Conservation (phyloP, 2,329 filamentous ascomycete species). For the Ceratocystis lukuohia region DNA sequence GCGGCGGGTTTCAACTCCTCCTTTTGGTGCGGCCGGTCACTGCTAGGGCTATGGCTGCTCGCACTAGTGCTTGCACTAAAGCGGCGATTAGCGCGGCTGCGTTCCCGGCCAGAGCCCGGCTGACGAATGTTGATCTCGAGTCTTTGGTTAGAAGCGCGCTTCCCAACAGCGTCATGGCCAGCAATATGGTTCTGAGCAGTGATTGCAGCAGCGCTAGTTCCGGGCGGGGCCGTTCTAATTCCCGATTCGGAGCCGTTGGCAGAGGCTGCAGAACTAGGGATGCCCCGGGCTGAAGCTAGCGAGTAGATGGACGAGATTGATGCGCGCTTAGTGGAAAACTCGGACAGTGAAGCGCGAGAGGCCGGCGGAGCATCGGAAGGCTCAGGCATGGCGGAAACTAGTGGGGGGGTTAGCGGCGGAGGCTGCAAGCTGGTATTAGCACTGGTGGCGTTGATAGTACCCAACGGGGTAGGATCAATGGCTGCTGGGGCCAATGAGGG, state of each 20-base stretch:
- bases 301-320: constrained; percentile 64
- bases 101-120: constrained; percentile 42
- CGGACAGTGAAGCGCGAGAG: constrained; percentile 36
- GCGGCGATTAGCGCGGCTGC: constrained; percentile 57
- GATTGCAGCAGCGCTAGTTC: constrained; percentile 11
- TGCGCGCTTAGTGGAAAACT: constrained; percentile 47
- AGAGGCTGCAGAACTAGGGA: constrained; percentile 39
- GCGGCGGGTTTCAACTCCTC: constrained; percentile 47
- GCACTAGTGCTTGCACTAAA: constrained; percentile 72
- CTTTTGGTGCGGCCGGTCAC: constrained; percentile 50
- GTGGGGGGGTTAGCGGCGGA: not conserved
- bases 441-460: not conserved
- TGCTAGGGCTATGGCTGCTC: constrained; percentile 68
- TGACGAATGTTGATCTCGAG: constrained; percentile 26
- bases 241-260: constrained; percentile 40
- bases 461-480: not conserved
- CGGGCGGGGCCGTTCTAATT: constrained; percentile 18
- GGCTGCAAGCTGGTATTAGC: not conserved
- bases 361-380: constrained; percentile 26
- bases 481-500: not conserved
- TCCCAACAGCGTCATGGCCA: constrained; percentile 19
- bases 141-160: constrained; percentile 11
- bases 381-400: not conserved
- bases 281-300: constrained; percentile 45
- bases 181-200: constrained; percentile 14